Percentiles rank a stretch among this genome's conserved stretches.
These are phyloP conservation scores for Xylariaceae sp. DNA, from an alignment of 2,329 filamentous ascomycete species.

Conservation along the genomic window DNA sequence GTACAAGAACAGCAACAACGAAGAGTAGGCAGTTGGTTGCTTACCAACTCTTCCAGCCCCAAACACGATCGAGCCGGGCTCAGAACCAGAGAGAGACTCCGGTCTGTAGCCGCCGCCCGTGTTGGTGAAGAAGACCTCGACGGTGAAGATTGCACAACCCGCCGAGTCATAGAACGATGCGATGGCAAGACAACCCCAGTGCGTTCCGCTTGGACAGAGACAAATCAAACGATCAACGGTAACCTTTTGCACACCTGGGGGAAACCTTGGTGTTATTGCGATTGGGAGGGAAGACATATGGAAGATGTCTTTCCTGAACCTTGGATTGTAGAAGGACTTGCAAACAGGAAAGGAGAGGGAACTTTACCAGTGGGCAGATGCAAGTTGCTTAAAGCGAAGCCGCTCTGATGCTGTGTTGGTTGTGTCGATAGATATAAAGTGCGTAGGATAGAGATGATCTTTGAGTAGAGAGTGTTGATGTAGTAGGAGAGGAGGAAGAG, in stretches of 20 bases:
- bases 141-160: conserved; percentile 42
- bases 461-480: too few relatives aligned
- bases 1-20: too few relatives aligned
- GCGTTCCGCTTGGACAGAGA: conserved; percentile 30
- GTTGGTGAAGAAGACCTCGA: conserved; percentile 38
- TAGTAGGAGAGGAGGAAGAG: too few relatives aligned
- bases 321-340: too few relatives aligned
- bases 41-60: too few relatives aligned
- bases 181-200: conserved; percentile 44
- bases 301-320: too few relatives aligned
- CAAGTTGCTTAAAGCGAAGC: neutral
- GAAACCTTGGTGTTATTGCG: conserved; percentile 26
- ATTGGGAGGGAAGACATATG: too few relatives aligned
- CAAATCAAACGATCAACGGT: conserved; percentile 41
- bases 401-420: neutral
- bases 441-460: too few relatives aligned
- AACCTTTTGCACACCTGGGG: conserved; percentile 42
- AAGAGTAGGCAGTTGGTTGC: too few relatives aligned
- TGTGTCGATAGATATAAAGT: neutral
- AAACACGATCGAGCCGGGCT: too few relatives aligned
- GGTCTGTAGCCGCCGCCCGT: conserved; percentile 1
- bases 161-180: conserved; percentile 43
- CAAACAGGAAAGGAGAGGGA: too few relatives aligned
- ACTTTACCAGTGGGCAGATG: too few relatives aligned
- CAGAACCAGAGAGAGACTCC: neutral